These are phyloP conservation scores for Stachybotrys chartarum DNA, from an alignment of 2,329 filamentous ascomycete genomes.

Conservation along the genomic window DNA sequence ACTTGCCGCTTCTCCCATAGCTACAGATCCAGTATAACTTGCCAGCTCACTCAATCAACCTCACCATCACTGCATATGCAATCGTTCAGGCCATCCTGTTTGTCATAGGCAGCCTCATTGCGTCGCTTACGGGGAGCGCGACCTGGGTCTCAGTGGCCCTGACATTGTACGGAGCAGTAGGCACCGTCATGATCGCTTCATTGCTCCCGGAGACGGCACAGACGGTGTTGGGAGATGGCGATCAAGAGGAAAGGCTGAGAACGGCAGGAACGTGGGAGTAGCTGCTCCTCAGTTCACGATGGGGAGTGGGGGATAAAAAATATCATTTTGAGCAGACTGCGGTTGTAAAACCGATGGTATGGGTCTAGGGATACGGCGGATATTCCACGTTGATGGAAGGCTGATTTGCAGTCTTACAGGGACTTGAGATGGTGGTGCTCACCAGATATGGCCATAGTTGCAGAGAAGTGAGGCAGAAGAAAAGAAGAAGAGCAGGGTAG, in stretches of 20 bases:
- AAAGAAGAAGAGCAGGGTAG: too few species aligned
- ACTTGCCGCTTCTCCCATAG: slow-evolving; percentile 1
- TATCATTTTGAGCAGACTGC: not conserved
- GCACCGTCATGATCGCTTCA: not conserved
- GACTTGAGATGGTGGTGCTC: not conserved
- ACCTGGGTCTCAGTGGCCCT: slow-evolving; percentile 1
- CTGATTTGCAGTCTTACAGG: not conserved
- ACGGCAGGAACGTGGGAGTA: not conserved
- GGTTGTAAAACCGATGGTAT: not conserved
- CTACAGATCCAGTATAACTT: not conserved
- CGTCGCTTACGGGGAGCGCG: not conserved
- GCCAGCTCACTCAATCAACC: slow-evolving; percentile 2
- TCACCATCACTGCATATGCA: slow-evolving; percentile 1
- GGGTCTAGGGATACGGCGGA: not conserved
- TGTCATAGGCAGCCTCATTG: slow-evolving; percentile 1
- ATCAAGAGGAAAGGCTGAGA: not conserved
- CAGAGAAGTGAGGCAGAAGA: not conserved
- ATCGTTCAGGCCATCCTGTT: slow-evolving; percentile 2
- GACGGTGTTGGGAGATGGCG: not conserved
- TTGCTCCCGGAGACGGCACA: not conserved
- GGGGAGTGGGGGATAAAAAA: not conserved
- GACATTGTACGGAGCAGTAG: not conserved
- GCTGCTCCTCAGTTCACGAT: not conserved
- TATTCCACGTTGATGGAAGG: not conserved
- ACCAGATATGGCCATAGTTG: not conserved